Base-by-base conservation (phyloP, 129 eudicot genomes). In the Cynara cardunculus region DNA sequence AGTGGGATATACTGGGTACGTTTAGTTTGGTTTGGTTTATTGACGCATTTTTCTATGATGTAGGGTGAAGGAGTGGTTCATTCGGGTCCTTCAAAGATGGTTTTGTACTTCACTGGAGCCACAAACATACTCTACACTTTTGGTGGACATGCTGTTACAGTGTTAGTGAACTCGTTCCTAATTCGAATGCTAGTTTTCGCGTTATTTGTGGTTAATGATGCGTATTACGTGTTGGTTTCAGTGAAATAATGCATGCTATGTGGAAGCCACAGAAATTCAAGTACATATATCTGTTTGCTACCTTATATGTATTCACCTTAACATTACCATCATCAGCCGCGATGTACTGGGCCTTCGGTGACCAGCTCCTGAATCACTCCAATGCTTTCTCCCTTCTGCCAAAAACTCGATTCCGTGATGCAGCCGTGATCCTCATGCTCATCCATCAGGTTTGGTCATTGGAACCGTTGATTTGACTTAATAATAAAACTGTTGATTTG, bases 121-220 rank as follows among this genome's bases (percentile, higher is more conserved):
- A 91, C 96, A 73, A 91, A 90, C 61, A 88, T 90, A 78, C 92
- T 90, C 85, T 90, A 91, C 80, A 91, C 97, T 46, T 91, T 91
- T 32, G 97, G 97, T 32, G 97, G 97, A 9, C 97, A 92, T 34
- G 94, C 97, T 0, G 94, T 92, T 76, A 92, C 97, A 68, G 97
- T 92, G 97, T 92, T 77, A 92, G 97, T 88, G 4, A 77, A 25
- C 75, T 65, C 13, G 25, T 25, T 32, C 56, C 59, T n/a, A 62
- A 35, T 74, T 26, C 16, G 25, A 35, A 26, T 13, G 13, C 9
- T 35, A 19, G 27, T 22, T 66, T 41, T 70, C 28, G 28, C 2
- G 1, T 75, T 56, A 74, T 0, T 76, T 65, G 26, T 13, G 72
- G 70, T 39, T 65, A 61, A 59, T 35, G 78, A 80, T 37, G 13